Base-by-base conservation (phyloP, 176 grass and related monocot species). In the Sorghum bicolor region DNA sequence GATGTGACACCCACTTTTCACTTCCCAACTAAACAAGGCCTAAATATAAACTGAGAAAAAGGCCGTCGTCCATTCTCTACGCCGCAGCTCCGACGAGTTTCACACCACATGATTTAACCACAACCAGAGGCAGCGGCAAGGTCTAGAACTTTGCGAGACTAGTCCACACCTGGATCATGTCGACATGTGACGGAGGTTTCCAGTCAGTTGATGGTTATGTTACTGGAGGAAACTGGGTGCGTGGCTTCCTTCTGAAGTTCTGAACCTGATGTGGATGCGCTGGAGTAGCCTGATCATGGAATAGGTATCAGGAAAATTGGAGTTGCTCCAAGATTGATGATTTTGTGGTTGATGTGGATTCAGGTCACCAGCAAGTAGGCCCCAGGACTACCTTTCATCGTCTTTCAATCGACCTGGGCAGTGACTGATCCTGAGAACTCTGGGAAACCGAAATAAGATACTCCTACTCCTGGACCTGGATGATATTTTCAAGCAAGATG, bases 201-300 rank as follows among this genome's bases (percentile, higher is more conserved):
- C 38, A 10, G 58, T n/a, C 38, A 10, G 58, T n/a, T 65, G 76
- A 80, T 74, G 1, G 25, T 78, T 65, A 26, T 3, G 30, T 40
- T 31, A 57, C 60, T 26, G 13, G 9, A 40, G 14, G 70, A 57
- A 38, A 11, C 19, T 39, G 24, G 44, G 43, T 32, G 31, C 2
- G 38, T 33, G 41, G 16, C 24, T 63, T 74, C 53, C 39, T 78
- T 28, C 1, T 61, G 37, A 53, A 77, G 45, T 79, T 29, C 2
- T 47, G 80, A 78, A 61, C 74, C 55, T 52, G 74, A 84, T 79
- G 68, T 79, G 81, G 81, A 79, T 79, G 81, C 44, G 75, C 68
- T 28, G 67, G 36, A 79, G 75, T 44, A 68, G 76, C 68, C 78
- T 45, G 68, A 15, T 38, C 86, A 5, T 44, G 60, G 26, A 88